phyloP scores from a whole-genome alignment of 2,329 filamentous ascomycete genomes.

The Trichoderma koningiopsis region DNA sequence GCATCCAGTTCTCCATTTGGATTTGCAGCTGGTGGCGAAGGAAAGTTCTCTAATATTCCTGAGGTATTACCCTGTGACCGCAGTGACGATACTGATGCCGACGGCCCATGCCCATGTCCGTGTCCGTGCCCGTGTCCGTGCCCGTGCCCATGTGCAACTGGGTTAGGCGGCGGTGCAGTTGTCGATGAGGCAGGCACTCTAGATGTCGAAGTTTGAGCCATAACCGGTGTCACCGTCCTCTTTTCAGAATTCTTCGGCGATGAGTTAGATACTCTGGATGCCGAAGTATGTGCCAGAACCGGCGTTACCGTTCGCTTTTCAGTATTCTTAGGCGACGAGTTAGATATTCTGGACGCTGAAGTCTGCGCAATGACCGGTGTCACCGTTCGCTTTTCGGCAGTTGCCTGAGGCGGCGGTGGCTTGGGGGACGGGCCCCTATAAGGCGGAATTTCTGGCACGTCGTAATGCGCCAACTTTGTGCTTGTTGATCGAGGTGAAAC shows the following conservation, averaged over 20 bases:
- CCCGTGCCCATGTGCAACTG: too few species aligned
- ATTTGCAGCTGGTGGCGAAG: slow-evolving; percentile 58
- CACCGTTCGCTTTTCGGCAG: slow-evolving; percentile 30
- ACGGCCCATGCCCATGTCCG: background rate
- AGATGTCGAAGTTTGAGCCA: background rate
- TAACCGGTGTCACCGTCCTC: background rate
- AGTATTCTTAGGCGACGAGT: background rate
- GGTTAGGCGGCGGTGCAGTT: background rate
- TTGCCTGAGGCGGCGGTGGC: slow-evolving; percentile 19
- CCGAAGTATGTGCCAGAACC: background rate
- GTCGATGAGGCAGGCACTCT: slow-evolving; percentile 13
- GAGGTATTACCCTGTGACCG: slow-evolving; percentile 38
- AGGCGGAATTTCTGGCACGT: slow-evolving; percentile 58
- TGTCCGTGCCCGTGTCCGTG: too few species aligned
- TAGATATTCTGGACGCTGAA: background rate
- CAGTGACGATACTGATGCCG: slow-evolving; percentile 8
- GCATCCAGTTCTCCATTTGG: slow-evolving; percentile 76
- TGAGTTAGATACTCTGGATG: background rate
- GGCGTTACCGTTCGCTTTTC: background rate
- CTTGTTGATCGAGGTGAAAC: slow-evolving; percentile 39
- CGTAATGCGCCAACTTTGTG: slow-evolving; percentile 46
- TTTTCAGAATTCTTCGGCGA: background rate
- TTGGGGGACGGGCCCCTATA: slow-evolving; percentile 48
- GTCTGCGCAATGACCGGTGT: slow-evolving; percentile 15
- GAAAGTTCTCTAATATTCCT: slow-evolving; percentile 47